These are phyloP conservation scores for Cercospora berteroae DNA, from an alignment of 2,329 filamentous ascomycete genomes.

Conservation along the genomic window DNA sequence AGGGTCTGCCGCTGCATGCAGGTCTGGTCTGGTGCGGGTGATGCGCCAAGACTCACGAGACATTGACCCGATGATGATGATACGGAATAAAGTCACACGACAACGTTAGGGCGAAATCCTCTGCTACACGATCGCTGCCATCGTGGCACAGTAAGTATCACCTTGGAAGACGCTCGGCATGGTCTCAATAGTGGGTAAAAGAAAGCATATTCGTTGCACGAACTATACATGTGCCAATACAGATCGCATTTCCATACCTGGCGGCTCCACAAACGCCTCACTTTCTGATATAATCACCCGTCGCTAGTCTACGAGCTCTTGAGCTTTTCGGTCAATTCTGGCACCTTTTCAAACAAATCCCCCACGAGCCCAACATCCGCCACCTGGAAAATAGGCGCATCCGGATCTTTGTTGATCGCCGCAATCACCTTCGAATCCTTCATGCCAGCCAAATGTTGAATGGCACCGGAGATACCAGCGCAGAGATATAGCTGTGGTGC, in stretches of 20 bases:
- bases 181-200: not conserved
- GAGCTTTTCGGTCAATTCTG: conserved; percentile 93
- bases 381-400: conserved; percentile 97
- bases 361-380: conserved; percentile 94
- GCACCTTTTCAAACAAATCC: conserved; percentile 92
- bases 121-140: not conserved
- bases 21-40: not conserved
- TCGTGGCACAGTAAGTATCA: not conserved
- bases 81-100: not conserved
- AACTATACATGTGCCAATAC: not conserved
- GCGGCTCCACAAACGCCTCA: conserved; percentile 1
- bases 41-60: not conserved
- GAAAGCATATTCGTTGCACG: not conserved
- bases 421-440: conserved; percentile 99
- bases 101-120: not conserved
- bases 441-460: conserved; percentile 98
- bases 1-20: conserved; percentile 6
- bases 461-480: conserved; percentile 93
- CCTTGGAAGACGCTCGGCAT: not conserved
- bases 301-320: conserved; percentile 48
- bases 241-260: not conserved
- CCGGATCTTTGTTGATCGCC: conserved; percentile 95
- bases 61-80: not conserved
- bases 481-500: conserved; percentile 94
- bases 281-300: not conserved